Evolutionary conservation across 2,329 filamentous ascomycete genomes (phyloP), one percentile per base, ranked within the genome.

Genomic region (Xylaria sp.): DNA sequence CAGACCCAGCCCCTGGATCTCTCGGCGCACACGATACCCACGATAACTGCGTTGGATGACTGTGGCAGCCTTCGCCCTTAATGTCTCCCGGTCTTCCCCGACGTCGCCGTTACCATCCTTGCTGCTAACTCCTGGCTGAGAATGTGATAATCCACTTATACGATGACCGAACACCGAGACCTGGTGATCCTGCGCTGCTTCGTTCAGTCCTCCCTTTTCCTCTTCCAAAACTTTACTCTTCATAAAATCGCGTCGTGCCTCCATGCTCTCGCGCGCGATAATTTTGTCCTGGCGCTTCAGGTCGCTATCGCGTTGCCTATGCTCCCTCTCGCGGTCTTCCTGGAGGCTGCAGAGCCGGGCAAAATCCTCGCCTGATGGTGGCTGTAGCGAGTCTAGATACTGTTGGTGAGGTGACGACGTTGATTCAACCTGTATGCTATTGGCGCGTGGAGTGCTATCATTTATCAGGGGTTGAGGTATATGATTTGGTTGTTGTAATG

Each of bases 11-110:
- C 93, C 93, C 48, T 87, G 79, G 73, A 96, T 83, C 78, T 93
- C 90, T 56, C 93, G 83, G 51, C 93, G 86, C 57, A 88, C 85
- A 62, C 92, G 86, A 78, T 97, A 93, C 5, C 93, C 93, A 39
- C 93, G 86, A 77, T 94, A 97, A 30, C 90, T 91, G 72, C 90
- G 88, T 82, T 93, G 88, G 55, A 90, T 90, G 30, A 88, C 75
- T 24, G 81, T 82, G 3, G 88, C 88, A 2, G 88, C 88, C 58
- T 82, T 80, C 30, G 79, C 76, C 32, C 71, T 74, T 7, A 77
- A 55, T 27, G 71, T 54, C 27, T 71, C 70, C 4, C 75, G 73
- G 4, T 78, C 74, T 58, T 53, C 62, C 3, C 47, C 51, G 65
- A 45, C 61, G 11, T 61, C 12, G 14, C 64, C 9, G 4, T 47